Percentiles rank a stretch among this genome's conserved stretches.
Conservation (phyloP, 306 rosid genomes). For the Senna siamea region DNA sequence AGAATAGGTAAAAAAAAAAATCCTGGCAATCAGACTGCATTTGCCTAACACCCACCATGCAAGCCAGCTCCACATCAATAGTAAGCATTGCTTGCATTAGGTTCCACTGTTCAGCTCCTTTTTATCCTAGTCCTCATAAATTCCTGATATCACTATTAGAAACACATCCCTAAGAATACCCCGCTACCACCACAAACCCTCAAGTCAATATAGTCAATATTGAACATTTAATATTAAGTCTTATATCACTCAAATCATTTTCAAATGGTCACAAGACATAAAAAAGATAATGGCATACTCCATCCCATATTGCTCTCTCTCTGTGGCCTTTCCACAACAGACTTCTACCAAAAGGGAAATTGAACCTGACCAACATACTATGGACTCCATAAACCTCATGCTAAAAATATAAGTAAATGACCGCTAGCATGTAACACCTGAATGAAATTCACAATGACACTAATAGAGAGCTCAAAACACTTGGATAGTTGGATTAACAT, state of each 20-base stretch:
- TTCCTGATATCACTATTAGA: conserved; percentile 8
- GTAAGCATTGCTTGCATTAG: conserved; percentile 4
- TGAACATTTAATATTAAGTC: neutral
- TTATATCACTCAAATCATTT: neutral
- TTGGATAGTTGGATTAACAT: neutral
- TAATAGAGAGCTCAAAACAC: conserved; percentile 27
- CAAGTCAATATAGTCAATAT: neutral
- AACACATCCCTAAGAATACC: conserved; percentile 16
- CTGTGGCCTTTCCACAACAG: conserved; percentile 5
- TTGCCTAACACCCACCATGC: conserved; percentile 30
- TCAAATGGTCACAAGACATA: conserved; percentile 9
- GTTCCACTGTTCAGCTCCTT: conserved; percentile 29
- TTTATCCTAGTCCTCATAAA: conserved; percentile 11
- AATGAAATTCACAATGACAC: conserved; percentile 20
- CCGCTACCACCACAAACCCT: neutral
- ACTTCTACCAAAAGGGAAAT: conserved; percentile 15
- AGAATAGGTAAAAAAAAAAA: conserved; percentile 16
- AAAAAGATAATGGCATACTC: conserved; percentile 7
- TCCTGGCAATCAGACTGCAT: conserved; percentile 6
- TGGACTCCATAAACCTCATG: conserved; percentile 4
- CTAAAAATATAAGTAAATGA: conserved; percentile 24
- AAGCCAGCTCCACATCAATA: conserved; percentile 16
- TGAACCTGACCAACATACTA: neutral
- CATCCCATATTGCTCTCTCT: conserved; percentile 9
- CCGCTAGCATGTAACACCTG: conserved; percentile 18